Percentiles rank a stretch among this genome's conserved stretches.
These are phyloP conservation scores for Xylaria sp. DNA, from an alignment of 2,329 filamentous ascomycete species.

Conservation along the genomic window DNA sequence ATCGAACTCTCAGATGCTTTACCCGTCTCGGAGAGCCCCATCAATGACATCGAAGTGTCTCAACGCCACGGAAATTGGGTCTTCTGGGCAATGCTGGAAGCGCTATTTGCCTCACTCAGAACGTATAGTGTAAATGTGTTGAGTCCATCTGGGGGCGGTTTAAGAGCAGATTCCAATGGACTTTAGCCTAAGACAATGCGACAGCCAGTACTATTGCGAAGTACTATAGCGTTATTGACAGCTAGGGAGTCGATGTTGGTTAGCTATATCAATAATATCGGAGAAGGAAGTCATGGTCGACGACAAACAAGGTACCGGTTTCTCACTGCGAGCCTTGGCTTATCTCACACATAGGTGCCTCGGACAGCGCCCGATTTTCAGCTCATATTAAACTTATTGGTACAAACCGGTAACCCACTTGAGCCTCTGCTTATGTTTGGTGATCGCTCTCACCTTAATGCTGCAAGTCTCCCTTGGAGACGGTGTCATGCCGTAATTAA, in stretches of 20 bases:
- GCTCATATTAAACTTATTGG: neutral
- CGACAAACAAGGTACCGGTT: neutral
- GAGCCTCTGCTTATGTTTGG: conserved; percentile 16
- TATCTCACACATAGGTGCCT: conserved; percentile 7
- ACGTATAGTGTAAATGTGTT: conserved; percentile 4
- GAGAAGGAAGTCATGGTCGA: neutral
- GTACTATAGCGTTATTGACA: conserved; percentile 4
- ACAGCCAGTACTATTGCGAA: conserved; percentile 1
- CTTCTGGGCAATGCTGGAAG: conserved; percentile 3
- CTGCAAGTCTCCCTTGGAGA: neutral
- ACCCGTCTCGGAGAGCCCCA: no score
- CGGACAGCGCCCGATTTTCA: conserved; percentile 1
- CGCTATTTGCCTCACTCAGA: conserved; percentile 1
- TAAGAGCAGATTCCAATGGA: neutral
- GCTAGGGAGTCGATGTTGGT: neutral
- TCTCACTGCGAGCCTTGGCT: neutral
- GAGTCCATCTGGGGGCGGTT: conserved; percentile 6
- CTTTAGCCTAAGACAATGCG: conserved; percentile 2
- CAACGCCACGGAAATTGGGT: neutral
- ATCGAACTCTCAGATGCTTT: neutral
- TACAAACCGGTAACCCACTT: conserved; percentile 11
- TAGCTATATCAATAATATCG: conserved; percentile 6
- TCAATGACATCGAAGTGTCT: neutral
- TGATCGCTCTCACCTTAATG: neutral
- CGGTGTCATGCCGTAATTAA: neutral